Percentiles rank a stretch among this genome's conserved stretches.
These are phyloP conservation scores for Hibiscus tridactylites DNA, from an alignment of 345 rosid genomes.

Conservation along the genomic window DNA sequence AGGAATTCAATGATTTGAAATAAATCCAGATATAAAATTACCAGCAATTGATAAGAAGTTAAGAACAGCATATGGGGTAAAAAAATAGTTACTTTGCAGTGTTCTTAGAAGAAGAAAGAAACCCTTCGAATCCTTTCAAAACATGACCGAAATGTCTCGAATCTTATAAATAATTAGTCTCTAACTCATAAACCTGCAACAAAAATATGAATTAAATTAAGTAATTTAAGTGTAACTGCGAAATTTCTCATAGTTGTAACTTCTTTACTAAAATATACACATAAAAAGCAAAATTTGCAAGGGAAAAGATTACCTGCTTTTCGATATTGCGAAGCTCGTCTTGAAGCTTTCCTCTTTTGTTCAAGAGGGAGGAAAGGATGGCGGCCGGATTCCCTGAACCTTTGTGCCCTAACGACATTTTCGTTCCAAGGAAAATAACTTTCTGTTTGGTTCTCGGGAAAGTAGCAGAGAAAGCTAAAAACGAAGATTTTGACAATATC, in stretches of 20 bases:
- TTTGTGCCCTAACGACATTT: slow-evolving; percentile 28
- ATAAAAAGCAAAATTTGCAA: neutral
- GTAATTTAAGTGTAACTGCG: neutral
- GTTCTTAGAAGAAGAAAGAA: slow-evolving; percentile 39
- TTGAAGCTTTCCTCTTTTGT: slow-evolving; percentile 54
- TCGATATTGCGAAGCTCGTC: slow-evolving; percentile 65
- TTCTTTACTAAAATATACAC: neutral
- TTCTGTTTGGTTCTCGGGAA: neutral
- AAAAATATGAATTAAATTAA: neutral
- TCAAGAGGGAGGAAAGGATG: slow-evolving; percentile 35
- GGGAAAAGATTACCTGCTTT: slow-evolving; percentile 36
- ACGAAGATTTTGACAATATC: too few species aligned
- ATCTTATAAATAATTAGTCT: slow-evolving; percentile 39
- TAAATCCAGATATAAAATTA: neutral
- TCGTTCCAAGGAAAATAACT: neutral
- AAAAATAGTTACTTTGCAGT: slow-evolving; percentile 25
- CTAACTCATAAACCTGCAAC: slow-evolving; percentile 33
- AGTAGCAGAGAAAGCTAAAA: neutral
- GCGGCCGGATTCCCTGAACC: slow-evolving; percentile 30
- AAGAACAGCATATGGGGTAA: neutral
- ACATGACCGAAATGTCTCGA: slow-evolving; percentile 29
- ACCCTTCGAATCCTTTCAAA: slow-evolving; percentile 44
- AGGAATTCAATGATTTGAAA: neutral
- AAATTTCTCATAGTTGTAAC: neutral
- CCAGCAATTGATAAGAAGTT: neutral